Percentiles rank a stretch among this genome's conserved stretches.
Evolutionary conservation across 371 early-diverging fungal species (phyloP).

Genomic region (Apophysomyces ossiformis): DNA sequence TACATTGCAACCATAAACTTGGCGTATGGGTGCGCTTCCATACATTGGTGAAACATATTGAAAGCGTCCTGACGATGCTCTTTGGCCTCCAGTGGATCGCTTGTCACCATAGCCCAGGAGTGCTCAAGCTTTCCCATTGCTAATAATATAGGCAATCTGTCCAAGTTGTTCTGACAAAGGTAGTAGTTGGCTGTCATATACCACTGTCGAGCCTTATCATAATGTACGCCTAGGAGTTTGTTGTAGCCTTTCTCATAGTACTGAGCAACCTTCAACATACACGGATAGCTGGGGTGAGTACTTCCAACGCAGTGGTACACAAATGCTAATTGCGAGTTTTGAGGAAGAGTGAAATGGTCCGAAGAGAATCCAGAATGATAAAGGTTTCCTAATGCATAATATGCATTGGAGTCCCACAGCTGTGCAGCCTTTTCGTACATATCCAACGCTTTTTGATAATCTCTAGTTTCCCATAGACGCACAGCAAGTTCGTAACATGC

Average conservation of each 20-base stretch:
- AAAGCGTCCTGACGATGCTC: conserved; percentile 18
- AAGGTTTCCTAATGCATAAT: not conserved
- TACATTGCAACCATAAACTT: conserved; percentile 32
- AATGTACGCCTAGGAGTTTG: not conserved
- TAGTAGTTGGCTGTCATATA: not conserved
- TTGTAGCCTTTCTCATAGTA: conserved; percentile 13
- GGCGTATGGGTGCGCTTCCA: conserved; percentile 9
- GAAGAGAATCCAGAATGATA: not conserved
- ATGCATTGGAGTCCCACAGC: not conserved
- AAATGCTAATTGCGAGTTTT: conserved; percentile 21
- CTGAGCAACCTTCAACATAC: conserved; percentile 12
- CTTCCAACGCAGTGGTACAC: not conserved
- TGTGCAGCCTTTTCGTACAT: no score
- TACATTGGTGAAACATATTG: conserved; percentile 14
- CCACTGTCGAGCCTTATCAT: conserved; percentile 13
- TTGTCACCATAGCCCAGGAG: conserved; percentile 2
- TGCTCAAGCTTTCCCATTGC: conserved; percentile 27
- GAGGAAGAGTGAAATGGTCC: not conserved
- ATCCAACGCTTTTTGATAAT: not conserved
- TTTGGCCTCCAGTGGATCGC: not conserved
- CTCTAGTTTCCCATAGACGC: not conserved
- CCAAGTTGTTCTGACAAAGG: no score
- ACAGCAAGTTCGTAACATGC: not conserved
- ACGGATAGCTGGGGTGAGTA: not conserved
- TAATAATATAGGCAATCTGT: not conserved